Base-by-base conservation (phyloP, 1,139 yeast genomes). In the Suhomyces kunorum region DNA sequence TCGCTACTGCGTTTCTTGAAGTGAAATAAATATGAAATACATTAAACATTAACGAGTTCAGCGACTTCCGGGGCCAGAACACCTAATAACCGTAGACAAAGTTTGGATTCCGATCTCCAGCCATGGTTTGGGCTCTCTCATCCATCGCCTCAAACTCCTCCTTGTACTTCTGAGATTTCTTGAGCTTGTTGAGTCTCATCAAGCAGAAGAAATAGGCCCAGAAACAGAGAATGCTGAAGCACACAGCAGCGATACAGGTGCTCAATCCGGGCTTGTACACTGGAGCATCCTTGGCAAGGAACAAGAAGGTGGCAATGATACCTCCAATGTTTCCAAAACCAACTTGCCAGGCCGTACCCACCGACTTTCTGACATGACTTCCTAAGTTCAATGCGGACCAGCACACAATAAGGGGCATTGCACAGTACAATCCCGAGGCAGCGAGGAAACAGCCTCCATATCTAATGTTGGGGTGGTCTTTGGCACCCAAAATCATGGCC, bases 281-380 rank as follows among this genome's bases (percentile, higher is more conserved):
- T 14, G 88, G 88, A 24, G 85, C 76, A 48, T 81, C 87, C 34
- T 62, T 59, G 26, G 72, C 53, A 37, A 80, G 67, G 66, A 79
- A 83, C 19, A 81, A 65, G 54, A 73, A 83, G 2, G 89, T 79
- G 11, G 90, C 70, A 46, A 85, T 76, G 55, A 85, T 85, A 54
- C 92, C 94, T 46, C 94, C 94, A 55, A 83, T 81, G 62, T 86
- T 85, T 47, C 92, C 94, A 57, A 84, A 83, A 1, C 92, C 94
- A 50, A 86, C 77, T 54, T 82, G 86, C 74, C 82, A 81, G 2
- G 87, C 88, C 13, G 88, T 78, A 38, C 87, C 87, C 15, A 83
- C 83, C 24, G 85, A 71, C 50, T 83, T 81, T 58, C 90, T 71
- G 41, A 79, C 65, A 56, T 84, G 90, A 27, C 90, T 88, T 8